These are phyloP conservation scores for Manihot esculenta DNA, from an alignment of 441 rosid species.

Conservation along the genomic window DNA sequence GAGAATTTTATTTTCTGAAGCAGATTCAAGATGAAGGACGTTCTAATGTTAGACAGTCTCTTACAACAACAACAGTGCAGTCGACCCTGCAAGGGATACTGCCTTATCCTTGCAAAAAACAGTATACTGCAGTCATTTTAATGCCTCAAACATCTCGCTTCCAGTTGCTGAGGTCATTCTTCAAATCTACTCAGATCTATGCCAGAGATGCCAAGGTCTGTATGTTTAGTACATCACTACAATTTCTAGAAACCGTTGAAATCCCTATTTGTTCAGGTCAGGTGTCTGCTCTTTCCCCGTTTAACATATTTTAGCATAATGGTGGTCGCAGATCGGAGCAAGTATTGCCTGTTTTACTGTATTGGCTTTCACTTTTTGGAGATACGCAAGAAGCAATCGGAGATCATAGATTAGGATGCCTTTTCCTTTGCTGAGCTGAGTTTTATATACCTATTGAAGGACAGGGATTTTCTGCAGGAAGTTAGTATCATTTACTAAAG, in stretches of 20 bases:
- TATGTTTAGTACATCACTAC: neutral
- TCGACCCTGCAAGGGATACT: conserved; percentile 61
- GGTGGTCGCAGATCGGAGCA: conserved; percentile 51
- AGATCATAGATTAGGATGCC: conserved; percentile 33
- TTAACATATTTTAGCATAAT: neutral
- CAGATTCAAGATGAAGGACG: conserved; percentile 90
- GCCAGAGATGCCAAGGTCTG: conserved; percentile 68
- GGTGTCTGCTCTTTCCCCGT: neutral
- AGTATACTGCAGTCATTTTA: conserved; percentile 78
- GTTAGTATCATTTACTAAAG: neutral
- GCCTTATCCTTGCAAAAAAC: conserved; percentile 80
- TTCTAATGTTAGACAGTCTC: conserved; percentile 57
- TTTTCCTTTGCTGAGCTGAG: neutral
- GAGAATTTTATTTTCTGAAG: conserved; percentile 1
- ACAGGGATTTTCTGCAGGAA: neutral
- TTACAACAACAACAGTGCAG: conserved; percentile 56
- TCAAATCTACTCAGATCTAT: conserved; percentile 28
- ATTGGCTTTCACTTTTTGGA: conserved; percentile 59
- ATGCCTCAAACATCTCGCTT: conserved; percentile 69
- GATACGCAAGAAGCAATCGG: conserved; percentile 50
- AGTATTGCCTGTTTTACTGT: conserved; percentile 58
- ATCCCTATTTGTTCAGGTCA: neutral
- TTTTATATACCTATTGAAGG: neutral
- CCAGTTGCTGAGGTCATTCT: conserved; percentile 46
- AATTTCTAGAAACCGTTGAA: neutral